Evolutionary conservation across 2,329 filamentous ascomycete genomes (phyloP), one percentile per base, ranked within the genome.

Genomic region (Beauveria varroae): DNA sequence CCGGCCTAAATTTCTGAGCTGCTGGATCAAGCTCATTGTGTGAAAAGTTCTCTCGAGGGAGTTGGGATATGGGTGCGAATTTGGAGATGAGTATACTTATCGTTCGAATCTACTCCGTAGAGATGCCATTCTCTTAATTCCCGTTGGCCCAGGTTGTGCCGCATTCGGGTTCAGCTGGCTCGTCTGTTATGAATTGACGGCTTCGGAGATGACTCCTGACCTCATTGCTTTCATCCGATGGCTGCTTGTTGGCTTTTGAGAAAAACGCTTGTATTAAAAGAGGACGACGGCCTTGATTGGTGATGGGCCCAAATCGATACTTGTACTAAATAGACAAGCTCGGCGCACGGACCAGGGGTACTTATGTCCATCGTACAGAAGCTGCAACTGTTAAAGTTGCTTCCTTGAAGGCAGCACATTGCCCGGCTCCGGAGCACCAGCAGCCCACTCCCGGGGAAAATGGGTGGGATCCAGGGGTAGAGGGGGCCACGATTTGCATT

Each of bases 371-470:
- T 37, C 8, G n/a, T 28, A 14, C 5, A 20, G 14, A 2, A 22
- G 46, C 22, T 10, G 49, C 49, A 20, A 12, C 9, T 12, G n/a
- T 41, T 40, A 40, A 62, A 40, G 60, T 57, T 53, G 28, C 37
- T 12, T 3, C 28, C 14, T 24, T 12, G 30, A 3, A 16, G 26
- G 24, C 47, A 30, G 46, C n/a, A 26, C 44, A 37, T 20, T 24
- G 22, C 28, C 57, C 22, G 37, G 58, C 34, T 41, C 47, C 20
- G 49, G 40, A 59, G 57, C 56, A 30, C 14, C 26, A 52, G 16
- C 26, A 58, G 26, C 49, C 49, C 57, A 53, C 57, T 53, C 57
- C 57, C 61, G 26, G 61, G 61, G 56, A 7, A 62, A 63, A 56
- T 47, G 37, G 61, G 56, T 63, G 61, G 61, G 34, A 49, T 58